Conservation (phyloP, 2,329 filamentous ascomycete species). For the Pestalotiopsis sp. region DNA sequence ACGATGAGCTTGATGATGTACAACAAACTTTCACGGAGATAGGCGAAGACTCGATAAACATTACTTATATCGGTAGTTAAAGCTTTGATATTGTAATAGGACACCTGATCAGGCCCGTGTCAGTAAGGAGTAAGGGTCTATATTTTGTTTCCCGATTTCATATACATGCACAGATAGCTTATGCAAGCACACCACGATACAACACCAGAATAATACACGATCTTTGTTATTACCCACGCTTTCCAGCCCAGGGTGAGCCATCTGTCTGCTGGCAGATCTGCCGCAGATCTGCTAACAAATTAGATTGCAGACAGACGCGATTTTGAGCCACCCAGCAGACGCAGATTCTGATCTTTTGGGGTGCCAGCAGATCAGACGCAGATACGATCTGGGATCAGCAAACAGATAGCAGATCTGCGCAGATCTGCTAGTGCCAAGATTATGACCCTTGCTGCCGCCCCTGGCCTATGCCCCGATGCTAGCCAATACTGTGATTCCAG, state of each 20-base stretch:
- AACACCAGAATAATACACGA: too few species aligned
- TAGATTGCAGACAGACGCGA: neutral
- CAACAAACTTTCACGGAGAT: too few species aligned
- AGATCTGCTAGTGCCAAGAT: constrained; percentile 1
- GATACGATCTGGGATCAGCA: neutral
- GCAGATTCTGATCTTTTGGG: constrained; percentile 1
- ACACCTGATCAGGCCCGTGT: too few species aligned
- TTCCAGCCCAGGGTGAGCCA: neutral
- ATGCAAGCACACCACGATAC: too few species aligned
- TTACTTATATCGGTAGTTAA: too few species aligned
- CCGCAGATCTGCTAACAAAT: neutral
- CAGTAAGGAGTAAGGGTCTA: too few species aligned
- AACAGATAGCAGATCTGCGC: neutral
- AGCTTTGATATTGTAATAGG: too few species aligned
- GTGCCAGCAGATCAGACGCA: neutral
- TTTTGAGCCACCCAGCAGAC: neutral
- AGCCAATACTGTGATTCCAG: neutral
- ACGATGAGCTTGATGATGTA: too few species aligned
- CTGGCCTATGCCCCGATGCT: neutral
- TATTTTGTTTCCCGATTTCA: too few species aligned
- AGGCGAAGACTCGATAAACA: too few species aligned
- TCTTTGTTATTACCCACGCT: too few species aligned
- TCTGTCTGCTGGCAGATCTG: constrained; percentile 1
- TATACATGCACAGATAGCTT: too few species aligned
- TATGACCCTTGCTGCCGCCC: neutral